A percentile compares a stretch with the other conserved stretches of the same genome.
Evolutionary conservation across 2,329 filamentous ascomycete genomes (phyloP).

Genomic region (Talaromyces albobiverticillius): DNA sequence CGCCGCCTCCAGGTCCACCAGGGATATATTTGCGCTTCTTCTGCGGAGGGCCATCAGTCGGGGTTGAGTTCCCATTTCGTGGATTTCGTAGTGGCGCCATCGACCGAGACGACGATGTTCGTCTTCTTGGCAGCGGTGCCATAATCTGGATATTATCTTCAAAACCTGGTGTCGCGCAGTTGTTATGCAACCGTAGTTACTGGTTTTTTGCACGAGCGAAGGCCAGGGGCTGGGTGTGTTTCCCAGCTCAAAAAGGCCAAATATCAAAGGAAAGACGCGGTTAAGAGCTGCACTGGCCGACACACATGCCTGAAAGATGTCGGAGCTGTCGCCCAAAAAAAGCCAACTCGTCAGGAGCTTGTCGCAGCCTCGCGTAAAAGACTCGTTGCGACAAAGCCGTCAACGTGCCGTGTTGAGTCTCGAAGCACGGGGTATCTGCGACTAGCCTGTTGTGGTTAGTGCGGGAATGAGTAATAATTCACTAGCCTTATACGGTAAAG

Average conservation of each 20-base stretch:
- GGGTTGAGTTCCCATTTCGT: constrained; percentile 25
- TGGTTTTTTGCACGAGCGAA: not conserved
- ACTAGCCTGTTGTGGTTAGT: constrained; percentile 1
- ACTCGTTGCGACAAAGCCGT: constrained; percentile 13
- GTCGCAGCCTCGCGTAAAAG: constrained; percentile 9
- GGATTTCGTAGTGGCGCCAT: constrained; percentile 32
- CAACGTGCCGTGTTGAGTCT: constrained; percentile 10
- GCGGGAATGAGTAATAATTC: not conserved
- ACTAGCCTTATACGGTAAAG: not conserved
- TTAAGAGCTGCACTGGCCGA: not conserved
- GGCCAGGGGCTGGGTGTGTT: constrained; percentile 8
- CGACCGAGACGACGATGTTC: constrained; percentile 27
- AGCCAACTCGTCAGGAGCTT: not conserved
- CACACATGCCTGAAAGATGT: not conserved
- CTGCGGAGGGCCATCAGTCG: constrained; percentile 57
- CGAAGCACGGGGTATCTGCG: constrained; percentile 12
- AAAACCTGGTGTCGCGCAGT: not conserved
- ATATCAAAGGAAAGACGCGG: not conserved
- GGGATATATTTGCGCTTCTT: constrained; percentile 79
- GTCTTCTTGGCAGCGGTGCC: constrained; percentile 30
- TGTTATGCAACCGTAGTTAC: not conserved
- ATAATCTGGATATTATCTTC: constrained; percentile 19
- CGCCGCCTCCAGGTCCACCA: constrained; percentile 80
- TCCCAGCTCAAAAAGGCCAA: not conserved
- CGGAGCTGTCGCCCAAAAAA: not conserved